Conservation (phyloP, 1,284 basidiomycete genomes). For the Fistulina hepatica region DNA sequence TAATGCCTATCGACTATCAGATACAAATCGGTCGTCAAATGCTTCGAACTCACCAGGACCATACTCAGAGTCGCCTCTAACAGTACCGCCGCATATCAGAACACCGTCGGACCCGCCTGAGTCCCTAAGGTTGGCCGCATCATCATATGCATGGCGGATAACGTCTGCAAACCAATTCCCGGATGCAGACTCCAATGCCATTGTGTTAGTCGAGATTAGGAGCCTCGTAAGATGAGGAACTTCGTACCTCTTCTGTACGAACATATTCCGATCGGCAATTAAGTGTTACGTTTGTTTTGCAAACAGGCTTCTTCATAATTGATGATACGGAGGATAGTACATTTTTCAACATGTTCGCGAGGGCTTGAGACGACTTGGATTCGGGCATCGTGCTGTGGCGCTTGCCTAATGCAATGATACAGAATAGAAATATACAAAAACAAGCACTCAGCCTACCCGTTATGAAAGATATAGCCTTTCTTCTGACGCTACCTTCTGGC, state of each 20-base stretch:
- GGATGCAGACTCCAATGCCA: constrained; percentile 50
- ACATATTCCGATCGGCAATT: constrained; percentile 72
- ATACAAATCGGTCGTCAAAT: constrained; percentile 3
- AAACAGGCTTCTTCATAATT: constrained; percentile 64
- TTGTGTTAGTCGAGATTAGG: neutral
- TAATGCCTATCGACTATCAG: constrained; percentile 36
- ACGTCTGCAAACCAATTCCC: constrained; percentile 91
- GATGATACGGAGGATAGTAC: constrained; percentile 64
- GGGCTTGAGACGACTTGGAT: constrained; percentile 44
- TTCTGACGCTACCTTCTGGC: constrained; percentile 53
- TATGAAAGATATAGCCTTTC: constrained; percentile 54
- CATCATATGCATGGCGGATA: constrained; percentile 78
- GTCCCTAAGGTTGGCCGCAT: constrained; percentile 51
- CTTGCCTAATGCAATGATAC: constrained; percentile 41
- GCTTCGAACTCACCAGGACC: constrained; percentile 47
- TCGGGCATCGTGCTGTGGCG: constrained; percentile 51
- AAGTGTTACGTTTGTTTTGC: constrained; percentile 56
- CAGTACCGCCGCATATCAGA: constrained; percentile 76
- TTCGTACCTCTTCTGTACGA: constrained; percentile 54
- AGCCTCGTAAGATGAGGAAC: no score
- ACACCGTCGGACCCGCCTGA: constrained; percentile 66
- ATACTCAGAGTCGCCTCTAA: constrained; percentile 81
- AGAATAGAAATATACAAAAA: neutral
- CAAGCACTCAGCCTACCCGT: constrained; percentile 33
- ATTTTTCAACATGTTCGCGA: constrained; percentile 53